These are phyloP conservation scores for Thuja plicata DNA, from an alignment of 83 land plant genomes.

Conservation along the genomic window DNA sequence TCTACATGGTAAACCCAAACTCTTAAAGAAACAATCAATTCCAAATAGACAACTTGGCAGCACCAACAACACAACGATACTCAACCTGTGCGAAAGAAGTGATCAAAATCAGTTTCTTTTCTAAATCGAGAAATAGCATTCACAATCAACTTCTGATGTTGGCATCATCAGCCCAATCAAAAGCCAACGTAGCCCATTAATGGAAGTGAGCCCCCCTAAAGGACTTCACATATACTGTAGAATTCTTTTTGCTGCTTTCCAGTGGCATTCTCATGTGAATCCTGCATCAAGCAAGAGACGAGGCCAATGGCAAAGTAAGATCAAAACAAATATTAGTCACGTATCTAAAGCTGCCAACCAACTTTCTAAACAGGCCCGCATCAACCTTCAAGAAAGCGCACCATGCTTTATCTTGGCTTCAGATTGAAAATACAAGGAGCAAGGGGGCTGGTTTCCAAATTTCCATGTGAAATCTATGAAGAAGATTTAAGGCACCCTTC, in stretches of 20 bases:
- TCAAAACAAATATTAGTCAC: neutral
- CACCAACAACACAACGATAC: neutral
- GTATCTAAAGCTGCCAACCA: neutral
- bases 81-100: neutral
- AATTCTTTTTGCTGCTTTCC: no score
- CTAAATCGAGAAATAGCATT: no score
- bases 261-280: neutral
- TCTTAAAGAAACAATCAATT: neutral
- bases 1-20: neutral
- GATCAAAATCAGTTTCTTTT: neutral
- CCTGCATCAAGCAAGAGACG: neutral
- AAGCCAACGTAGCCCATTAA: neutral
- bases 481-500: neutral
- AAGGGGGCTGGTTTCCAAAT: neutral
- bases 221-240: neutral
- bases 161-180: neutral
- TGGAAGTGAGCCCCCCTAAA: neutral
- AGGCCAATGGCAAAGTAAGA: neutral
- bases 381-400: neutral
- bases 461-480: neutral
- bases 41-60: neutral
- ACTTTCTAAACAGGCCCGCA: no score
- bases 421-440: no score
- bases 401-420: neutral
- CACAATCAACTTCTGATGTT: neutral